Conservation (phyloP, 768 basidiomycete genomes). For the Cystobasidiopsis lactophilus region DNA sequence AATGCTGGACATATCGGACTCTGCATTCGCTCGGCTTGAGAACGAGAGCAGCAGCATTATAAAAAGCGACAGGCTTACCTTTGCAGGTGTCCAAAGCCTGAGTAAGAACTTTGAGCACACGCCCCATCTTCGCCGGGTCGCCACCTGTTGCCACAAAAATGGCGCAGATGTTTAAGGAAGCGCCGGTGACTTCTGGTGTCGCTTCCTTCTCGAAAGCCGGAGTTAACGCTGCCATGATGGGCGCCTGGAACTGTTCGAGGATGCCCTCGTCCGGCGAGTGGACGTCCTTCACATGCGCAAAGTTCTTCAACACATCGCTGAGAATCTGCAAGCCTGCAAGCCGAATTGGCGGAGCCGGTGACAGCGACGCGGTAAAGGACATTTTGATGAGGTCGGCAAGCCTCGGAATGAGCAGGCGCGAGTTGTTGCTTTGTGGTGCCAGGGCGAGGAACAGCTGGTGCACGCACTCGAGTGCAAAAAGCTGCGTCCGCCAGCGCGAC, state of each 20-base stretch:
- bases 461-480: constrained; percentile 79
- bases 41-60: not conserved
- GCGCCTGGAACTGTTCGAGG: constrained; percentile 92
- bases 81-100: constrained; percentile 73
- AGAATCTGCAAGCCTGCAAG: constrained; percentile 73
- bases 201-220: constrained; percentile 90
- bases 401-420: constrained; percentile 52
- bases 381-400: constrained; percentile 87
- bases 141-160: constrained; percentile 88
- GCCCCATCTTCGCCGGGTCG: constrained; percentile 72
- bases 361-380: constrained; percentile 92
- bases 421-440: constrained; percentile 33
- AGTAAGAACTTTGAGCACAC: constrained; percentile 71
- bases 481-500: constrained; percentile 79
- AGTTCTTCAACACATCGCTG: constrained; percentile 79
- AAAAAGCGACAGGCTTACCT: constrained; percentile 31
- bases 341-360: constrained; percentile 86
- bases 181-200: constrained; percentile 79
- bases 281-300: constrained; percentile 66
- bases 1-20: constrained; percentile 57
- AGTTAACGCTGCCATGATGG: constrained; percentile 88
- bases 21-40: constrained; percentile 26
- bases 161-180: constrained; percentile 80
- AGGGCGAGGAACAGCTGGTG: constrained; percentile 70
- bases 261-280: constrained; percentile 74